A percentile compares a stretch with the other conserved stretches of the same genome.
These are phyloP conservation scores for Pholiota conissans DNA, from an alignment of 768 basidiomycete genomes.

Conservation along the genomic window DNA sequence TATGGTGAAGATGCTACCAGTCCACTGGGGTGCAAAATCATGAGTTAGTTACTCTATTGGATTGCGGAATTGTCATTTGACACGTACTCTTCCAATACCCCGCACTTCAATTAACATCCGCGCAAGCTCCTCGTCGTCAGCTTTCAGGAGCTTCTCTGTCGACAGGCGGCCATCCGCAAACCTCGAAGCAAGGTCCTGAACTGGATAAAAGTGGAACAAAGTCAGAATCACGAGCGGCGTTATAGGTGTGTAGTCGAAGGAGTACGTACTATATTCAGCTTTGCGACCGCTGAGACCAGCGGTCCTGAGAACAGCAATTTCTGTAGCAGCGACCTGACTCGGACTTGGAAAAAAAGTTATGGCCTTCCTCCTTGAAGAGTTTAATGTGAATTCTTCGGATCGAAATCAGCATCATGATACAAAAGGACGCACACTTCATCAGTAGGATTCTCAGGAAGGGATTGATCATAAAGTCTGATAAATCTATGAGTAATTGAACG, in stretches of 20 bases:
- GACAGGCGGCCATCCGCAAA: conserved; percentile 83
- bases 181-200: conserved; percentile 74
- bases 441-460: conserved; percentile 65
- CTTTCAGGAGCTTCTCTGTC: conserved; percentile 65
- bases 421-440: conserved; percentile 43
- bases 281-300: conserved; percentile 86
- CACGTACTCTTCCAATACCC: conserved; percentile 73
- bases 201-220: conserved; percentile 35
- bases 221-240: neutral
- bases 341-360: conserved; percentile 66
- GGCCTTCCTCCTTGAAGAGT: conserved; percentile 19
- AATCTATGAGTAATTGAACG: conserved; percentile 82
- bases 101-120: conserved; percentile 75
- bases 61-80: neutral
- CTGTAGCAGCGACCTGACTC: conserved; percentile 61
- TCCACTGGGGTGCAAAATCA: conserved; percentile 47
- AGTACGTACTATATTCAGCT: conserved; percentile 76
- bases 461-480: conserved; percentile 69
- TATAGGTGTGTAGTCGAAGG: neutral
- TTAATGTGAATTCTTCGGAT: neutral
- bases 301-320: conserved; percentile 57
- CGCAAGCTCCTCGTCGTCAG: conserved; percentile 74
- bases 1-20: conserved; percentile 39
- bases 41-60: neutral
- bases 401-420: neutral